Conservation (phyloP, 495 filamentous ascomycete species). For the Choiromyces venosus region DNA sequence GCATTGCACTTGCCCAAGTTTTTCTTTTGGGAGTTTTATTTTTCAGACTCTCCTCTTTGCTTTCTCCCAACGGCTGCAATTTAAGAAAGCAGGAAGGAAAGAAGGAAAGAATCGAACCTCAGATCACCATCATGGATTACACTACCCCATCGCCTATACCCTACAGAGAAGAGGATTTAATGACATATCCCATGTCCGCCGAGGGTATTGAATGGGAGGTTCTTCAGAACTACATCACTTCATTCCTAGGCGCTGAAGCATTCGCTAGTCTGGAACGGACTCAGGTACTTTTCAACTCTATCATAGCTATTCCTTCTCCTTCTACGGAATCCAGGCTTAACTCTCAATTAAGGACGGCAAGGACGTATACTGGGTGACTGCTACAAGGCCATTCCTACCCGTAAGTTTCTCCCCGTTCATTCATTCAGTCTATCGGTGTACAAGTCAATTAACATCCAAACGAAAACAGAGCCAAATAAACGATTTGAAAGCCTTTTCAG, state of each 20-base stretch:
- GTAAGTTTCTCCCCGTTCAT: not conserved
- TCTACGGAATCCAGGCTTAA: slow-evolving; percentile 4
- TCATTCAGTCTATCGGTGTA: not conserved
- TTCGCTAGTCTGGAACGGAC: slow-evolving; percentile 13
- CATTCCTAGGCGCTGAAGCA: slow-evolving; percentile 22
- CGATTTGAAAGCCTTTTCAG: slow-evolving; percentile 20
- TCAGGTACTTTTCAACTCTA: slow-evolving; percentile 8
- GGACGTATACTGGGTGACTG: slow-evolving; percentile 14
- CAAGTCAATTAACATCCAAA: not conserved
- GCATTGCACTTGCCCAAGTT: not conserved
- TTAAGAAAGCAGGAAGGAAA: not conserved
- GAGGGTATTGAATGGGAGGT: slow-evolving; percentile 23
- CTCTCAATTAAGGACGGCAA: not conserved
- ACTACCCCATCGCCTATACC: not conserved
- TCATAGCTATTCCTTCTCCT: not conserved
- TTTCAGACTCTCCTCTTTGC: not conserved
- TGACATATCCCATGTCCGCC: slow-evolving; percentile 17
- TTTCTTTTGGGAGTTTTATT: not conserved
- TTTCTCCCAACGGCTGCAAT: not conserved
- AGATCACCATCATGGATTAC: not conserved
- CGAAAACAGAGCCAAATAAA: slow-evolving; percentile 19
- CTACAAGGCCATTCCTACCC: slow-evolving; percentile 16
- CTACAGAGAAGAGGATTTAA: slow-evolving; percentile 5
- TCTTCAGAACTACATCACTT: slow-evolving; percentile 18
- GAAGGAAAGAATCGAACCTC: not conserved